A percentile compares a stretch with the other conserved stretches of the same genome.
phyloP scores from a whole-genome alignment of 768 basidiomycete species.

The Sarcodon sp. region DNA sequence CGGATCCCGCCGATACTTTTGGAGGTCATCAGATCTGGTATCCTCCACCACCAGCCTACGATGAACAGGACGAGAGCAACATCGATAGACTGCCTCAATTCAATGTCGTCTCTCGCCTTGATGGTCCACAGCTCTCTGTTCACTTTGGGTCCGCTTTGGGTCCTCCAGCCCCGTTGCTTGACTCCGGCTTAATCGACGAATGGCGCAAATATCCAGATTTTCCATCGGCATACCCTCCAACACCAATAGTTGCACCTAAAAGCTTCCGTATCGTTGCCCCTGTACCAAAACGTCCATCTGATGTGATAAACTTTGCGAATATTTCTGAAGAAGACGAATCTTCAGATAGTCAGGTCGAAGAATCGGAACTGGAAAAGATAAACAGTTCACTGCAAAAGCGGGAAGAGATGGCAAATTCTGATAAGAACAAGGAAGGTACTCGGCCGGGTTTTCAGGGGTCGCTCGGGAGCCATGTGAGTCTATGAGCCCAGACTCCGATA shows the following conservation, averaged over 20 bases:
- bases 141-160: slow-evolving; percentile 5
- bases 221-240: slow-evolving; percentile 11
- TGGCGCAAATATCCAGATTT: slow-evolving; percentile 12
- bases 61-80: slow-evolving; percentile 18
- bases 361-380: background rate
- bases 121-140: background rate
- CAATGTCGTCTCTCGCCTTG: slow-evolving; percentile 3
- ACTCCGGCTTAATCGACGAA: slow-evolving; percentile 9
- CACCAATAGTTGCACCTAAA: slow-evolving; percentile 9
- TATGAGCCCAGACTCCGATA: slow-evolving; percentile 42
- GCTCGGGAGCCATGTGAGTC: slow-evolving; percentile 58
- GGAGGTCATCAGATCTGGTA: slow-evolving; percentile 42
- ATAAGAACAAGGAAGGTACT: slow-evolving; percentile 2
- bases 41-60: slow-evolving; percentile 38
- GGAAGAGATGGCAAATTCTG: slow-evolving; percentile 4
- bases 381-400: slow-evolving; percentile 1
- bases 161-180: slow-evolving; percentile 1
- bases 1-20: slow-evolving; percentile 3
- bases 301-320: slow-evolving; percentile 6
- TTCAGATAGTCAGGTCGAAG: background rate
- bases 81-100: slow-evolving; percentile 6
- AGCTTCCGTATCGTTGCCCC: slow-evolving; percentile 5
- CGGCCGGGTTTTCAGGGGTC: slow-evolving; percentile 55
- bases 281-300: slow-evolving; percentile 5
- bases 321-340: slow-evolving; percentile 3